These are phyloP conservation scores for Polytrichum formosum DNA, from an alignment of 225 moss, liverwort and hornwort species.

Conservation along the genomic window DNA sequence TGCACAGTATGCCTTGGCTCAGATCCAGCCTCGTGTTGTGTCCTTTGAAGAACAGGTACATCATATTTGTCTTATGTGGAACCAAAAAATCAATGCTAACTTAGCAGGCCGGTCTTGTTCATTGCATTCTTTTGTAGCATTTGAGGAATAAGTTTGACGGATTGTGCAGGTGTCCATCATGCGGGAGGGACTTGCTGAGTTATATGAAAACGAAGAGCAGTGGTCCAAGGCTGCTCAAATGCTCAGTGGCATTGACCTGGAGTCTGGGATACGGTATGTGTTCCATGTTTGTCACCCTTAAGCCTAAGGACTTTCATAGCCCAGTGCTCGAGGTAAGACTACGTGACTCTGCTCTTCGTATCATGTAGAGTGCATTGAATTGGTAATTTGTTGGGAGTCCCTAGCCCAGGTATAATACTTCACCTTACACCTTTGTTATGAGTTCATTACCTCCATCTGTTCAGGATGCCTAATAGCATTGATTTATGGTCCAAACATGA, in stretches of 20 bases:
- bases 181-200: conserved; percentile 90
- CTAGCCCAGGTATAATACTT: too few relatives aligned
- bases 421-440: too few relatives aligned
- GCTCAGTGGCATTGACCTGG: conserved; percentile 97
- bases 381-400: too few relatives aligned
- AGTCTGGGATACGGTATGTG: conserved; percentile 84
- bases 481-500: too few relatives aligned
- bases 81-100: not conserved
- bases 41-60: conserved; percentile 97
- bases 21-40: conserved; percentile 96
- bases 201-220: conserved; percentile 93
- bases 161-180: conserved; percentile 86
- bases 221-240: conserved; percentile 99
- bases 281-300: not conserved
- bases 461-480: too few relatives aligned
- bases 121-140: conserved; percentile 4
- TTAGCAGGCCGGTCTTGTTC: not conserved
- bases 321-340: too few relatives aligned
- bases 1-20: conserved; percentile 92
- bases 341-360: too few relatives aligned
- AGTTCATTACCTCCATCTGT: too few relatives aligned
- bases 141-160: conserved; percentile 1
- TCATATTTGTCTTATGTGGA: conserved; percentile 3
- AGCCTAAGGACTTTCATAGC: not conserved
- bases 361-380: too few relatives aligned